Evolutionary conservation across 2,329 filamentous ascomycete genomes (phyloP), one percentile per base, ranked within the genome.

Genomic region (Colletotrichum aenigma): DNA sequence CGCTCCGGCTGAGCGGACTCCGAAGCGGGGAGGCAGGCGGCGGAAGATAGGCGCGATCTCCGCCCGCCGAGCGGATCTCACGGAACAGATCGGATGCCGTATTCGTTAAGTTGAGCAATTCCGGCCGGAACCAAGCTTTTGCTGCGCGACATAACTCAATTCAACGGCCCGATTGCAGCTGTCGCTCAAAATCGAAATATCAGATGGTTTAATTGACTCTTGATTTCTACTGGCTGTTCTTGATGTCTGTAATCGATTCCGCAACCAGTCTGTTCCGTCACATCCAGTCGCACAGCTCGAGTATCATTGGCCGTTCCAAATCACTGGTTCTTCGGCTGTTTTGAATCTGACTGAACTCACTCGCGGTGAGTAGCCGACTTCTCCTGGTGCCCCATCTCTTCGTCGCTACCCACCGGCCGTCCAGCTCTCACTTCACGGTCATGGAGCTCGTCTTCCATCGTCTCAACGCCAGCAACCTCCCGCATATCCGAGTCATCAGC

Each of bases 401-500:
- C 76, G 52, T 74, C 74, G 9, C 38, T 60, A 3, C 30, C 69
- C 15, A 4, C 10, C 21, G 4, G 10, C 10, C 36, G 56, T 3
- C 74, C 64, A 3, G n/a, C n/a, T 55, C 71, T 52, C 2, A 24
- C 32, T 16, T 58, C 66, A 13, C 70, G 69, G 6, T 66, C 64
- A 10, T 72, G 74, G 7, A 62, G 66, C 16, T 52, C 74, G 4
- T 70, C 64, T 15, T 56, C 77, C 43, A 86, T 79, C 21, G 78
- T 82, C 36, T 85, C 83, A 30, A 83, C 83, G 7, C 87, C 88
- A 4, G 86, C 87, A 10, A 86, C 87, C 69, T 87, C 88, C 26
- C 85, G 84, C 4, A 87, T 84, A 61, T 91, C 88, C 58, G 84
- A 82, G 71, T 90, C 89, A 65, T 89, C 85, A 4, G 79, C 84